Evolutionary conservation across 441 rosid genomes (phyloP), one percentile per base, ranked within the genome.

Genomic region (Arabidopsis hybrid): DNA sequence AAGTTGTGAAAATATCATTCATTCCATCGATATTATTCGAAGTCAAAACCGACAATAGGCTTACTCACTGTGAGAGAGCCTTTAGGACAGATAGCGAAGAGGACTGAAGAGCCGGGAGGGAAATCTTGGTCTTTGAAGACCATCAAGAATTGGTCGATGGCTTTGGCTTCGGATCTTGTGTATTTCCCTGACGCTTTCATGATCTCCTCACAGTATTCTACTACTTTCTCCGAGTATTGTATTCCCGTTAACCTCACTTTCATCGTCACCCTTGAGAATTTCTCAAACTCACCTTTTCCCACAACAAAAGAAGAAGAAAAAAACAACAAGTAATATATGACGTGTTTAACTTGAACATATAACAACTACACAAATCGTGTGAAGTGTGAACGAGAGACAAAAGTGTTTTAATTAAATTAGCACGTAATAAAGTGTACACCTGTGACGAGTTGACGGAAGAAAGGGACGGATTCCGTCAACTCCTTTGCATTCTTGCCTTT

Each of bases 41-140:
- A 26, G 3, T 26, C 29, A 35, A 5, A 16, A 18, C 14, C 6
- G 9, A 46, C 5, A 46, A 46, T 7, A 46, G 21, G 26, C n/a
- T 51, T n/a, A 52, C 84, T 84, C 36, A 92, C 96, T 4, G 88
- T 84, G 49, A 89, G 17, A 3, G 92, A 83, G 75, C 93, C 95
- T 8, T 49, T 5, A 7, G 86, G 79, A 6, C 78, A 81, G 16
- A 69, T 79, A 3, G 92, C 85, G 67, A 88, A 89, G 42, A 91
- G 83, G 49, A 88, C 85, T n/a, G 95, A 91, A 53, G 93, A 65
- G 35, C 92, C 92, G 0, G 93, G 95, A 7, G 87, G 87, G 82
- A 92, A 92, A 11, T 64, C 68, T 65, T 91, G 83, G 10, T 85
- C 77, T 80, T 83, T 84, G 85, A 90, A 90, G 68, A 80, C 69